Percentiles rank a stretch among this genome's conserved stretches.
These are phyloP conservation scores for Trichosporon inkin DNA, from an alignment of 1,284 basidiomycete species.

Conservation along the genomic window DNA sequence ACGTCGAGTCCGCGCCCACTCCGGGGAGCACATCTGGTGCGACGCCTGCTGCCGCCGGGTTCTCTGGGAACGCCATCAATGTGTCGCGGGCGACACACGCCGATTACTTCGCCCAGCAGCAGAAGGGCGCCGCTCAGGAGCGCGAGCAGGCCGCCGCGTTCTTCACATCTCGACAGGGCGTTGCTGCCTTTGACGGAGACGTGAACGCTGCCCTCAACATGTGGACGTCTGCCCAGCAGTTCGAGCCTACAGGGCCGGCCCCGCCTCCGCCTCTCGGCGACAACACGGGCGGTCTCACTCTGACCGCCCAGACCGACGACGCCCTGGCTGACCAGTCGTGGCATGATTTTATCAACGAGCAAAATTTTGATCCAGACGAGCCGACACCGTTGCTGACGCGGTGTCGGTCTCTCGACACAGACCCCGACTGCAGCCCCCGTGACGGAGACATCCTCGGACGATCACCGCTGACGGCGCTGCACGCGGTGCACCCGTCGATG, in stretches of 20 bases:
- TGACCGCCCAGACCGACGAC: slow-evolving; percentile 16
- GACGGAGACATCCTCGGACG: slow-evolving; percentile 22
- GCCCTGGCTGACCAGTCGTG: slow-evolving; percentile 26
- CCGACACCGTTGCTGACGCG: slow-evolving; percentile 24
- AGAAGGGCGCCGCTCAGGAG: slow-evolving; percentile 18
- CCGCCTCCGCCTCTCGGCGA: neutral
- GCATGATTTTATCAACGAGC: slow-evolving; percentile 28
- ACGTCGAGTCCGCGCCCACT: slow-evolving; percentile 7
- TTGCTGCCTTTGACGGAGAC: slow-evolving; percentile 17
- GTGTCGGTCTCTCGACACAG: slow-evolving; percentile 23
- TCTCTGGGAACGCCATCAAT: slow-evolving; percentile 17
- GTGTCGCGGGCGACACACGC: slow-evolving; percentile 19
- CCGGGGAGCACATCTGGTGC: slow-evolving; percentile 9
- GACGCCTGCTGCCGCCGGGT: slow-evolving; percentile 14
- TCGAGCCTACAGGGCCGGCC: neutral
- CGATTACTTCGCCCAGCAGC: slow-evolving; percentile 25
- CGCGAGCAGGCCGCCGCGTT: slow-evolving; percentile 15
- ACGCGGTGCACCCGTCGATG: slow-evolving; percentile 6
- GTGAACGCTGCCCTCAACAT: slow-evolving; percentile 16
- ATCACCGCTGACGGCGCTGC: slow-evolving; percentile 19
- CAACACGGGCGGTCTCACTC: neutral
- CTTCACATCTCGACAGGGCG: slow-evolving; percentile 14
- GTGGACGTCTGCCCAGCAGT: slow-evolving; percentile 15
- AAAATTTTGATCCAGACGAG: slow-evolving; percentile 27
- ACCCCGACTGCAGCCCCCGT: slow-evolving; percentile 25